Evolutionary conservation across 257 asterid species (phyloP).

Genomic region (Solanum okadae): DNA sequence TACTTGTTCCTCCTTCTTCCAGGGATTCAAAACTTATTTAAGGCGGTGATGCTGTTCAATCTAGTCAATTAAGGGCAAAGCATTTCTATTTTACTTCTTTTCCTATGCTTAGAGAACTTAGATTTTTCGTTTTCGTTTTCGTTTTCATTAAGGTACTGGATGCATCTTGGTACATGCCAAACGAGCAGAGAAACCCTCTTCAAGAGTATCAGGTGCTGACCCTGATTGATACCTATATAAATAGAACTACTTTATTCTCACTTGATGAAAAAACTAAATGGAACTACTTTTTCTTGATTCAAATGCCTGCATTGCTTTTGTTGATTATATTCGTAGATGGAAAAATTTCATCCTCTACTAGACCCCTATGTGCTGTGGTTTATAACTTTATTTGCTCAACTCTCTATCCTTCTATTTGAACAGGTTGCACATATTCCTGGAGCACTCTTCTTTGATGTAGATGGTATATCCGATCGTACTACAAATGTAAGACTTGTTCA

Average conservation of each 20-base stretch:
- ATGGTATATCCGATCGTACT: constrained; percentile 72
- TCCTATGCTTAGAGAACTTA: neutral
- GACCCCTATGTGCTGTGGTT: no score
- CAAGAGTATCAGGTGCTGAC: constrained; percentile 87
- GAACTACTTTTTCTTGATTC: neutral
- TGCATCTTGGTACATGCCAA: constrained; percentile 99
- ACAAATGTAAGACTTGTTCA: constrained; percentile 46
- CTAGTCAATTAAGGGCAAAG: neutral
- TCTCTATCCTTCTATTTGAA: constrained; percentile 1
- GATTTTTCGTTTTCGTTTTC: neutral
- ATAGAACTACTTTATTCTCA: neutral
- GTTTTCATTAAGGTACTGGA: constrained; percentile 63
- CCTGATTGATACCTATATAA: neutral
- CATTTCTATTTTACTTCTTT: neutral
- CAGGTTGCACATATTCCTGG: constrained; percentile 99
- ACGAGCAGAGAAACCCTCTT: constrained; percentile 93
- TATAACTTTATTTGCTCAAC: neutral
- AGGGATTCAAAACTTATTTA: neutral
- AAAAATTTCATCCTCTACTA: neutral
- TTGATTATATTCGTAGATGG: neutral
- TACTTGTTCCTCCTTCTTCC: neutral
- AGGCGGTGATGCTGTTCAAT: neutral
- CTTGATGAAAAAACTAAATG: neutral
- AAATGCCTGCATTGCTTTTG: neutral
- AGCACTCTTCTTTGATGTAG: constrained; percentile 89